Evolutionary conservation across 2,329 filamentous ascomycete genomes (phyloP), one percentile per base, ranked within the genome.

Genomic region (Incumbomyces lentus): DNA sequence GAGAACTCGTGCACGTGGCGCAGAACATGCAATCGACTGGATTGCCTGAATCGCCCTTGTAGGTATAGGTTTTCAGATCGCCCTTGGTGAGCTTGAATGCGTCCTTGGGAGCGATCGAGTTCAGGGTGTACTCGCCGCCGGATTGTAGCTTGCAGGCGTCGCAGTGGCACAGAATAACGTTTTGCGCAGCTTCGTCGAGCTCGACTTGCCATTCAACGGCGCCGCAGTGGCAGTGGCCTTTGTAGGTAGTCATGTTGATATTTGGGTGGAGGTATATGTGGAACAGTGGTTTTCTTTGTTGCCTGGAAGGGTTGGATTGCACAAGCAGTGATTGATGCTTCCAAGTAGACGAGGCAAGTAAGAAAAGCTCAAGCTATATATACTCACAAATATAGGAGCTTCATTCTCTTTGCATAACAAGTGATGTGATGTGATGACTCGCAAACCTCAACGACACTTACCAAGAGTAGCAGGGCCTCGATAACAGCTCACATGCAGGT

Each of bases 11-110:
- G 69, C 74, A 78, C 55, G 72, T 74, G 38, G 69, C 66, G 65
- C 75, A 78, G 63, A 71, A 77, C 65, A 70, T 77, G 67, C 75
- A 78, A 61, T 76, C 63, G 29, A 76, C 73, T 6, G 64, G 58
- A 43, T 77, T 76, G 54, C 70, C 72, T 40, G 70, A 74, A 53
- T 77, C 74, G 38, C 74, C 74, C 51, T 71, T 66, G 65, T 78
- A 78, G 34, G 70, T 73, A 61, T 77, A 78, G 30, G 62, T 63
- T 48, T 70, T 72, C 36, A 74, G 55, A 2, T 62, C 58, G 40
- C 74, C 74, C 55, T 73, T 71, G 44, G 69, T 75, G 62, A 78
- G 65, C 47, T 70, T 70, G 53, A 78, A 63, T 36, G 67, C 62
- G 29, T 64, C 60, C 55, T 68, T 64, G 38, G 71, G 71, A 44